Percentiles rank a stretch among this genome's conserved stretches.
Conservation (phyloP, 441 rosid genomes). For the Erodium trifolium region DNA sequence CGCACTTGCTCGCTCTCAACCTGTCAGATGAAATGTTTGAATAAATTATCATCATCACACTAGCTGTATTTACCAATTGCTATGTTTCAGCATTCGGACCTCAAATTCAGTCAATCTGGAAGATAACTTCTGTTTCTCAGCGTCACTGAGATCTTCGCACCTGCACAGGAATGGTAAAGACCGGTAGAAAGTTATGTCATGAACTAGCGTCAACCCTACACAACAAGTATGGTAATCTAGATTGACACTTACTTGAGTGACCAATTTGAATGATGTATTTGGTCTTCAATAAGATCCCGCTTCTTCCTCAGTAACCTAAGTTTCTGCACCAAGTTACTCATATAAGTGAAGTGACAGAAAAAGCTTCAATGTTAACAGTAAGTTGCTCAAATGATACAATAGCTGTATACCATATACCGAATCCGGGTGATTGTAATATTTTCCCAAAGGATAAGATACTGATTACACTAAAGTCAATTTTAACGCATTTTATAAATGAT, state of each 20-base stretch:
- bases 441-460: too few relatives aligned
- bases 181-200: too few relatives aligned
- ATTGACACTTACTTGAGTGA: slow-evolving; percentile 52
- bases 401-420: not conserved
- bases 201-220: not conserved
- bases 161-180: slow-evolving; percentile 16
- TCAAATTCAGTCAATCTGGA: slow-evolving; percentile 39
- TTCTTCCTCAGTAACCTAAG: slow-evolving; percentile 67
- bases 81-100: slow-evolving; percentile 30
- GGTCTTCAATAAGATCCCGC: slow-evolving; percentile 83
- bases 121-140: slow-evolving; percentile 39
- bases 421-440: too few relatives aligned
- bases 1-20: slow-evolving; percentile 43
- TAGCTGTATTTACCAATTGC: slow-evolving; percentile 3
- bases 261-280: slow-evolving; percentile 76
- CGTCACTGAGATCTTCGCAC: slow-evolving; percentile 37
- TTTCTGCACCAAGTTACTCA: slow-evolving; percentile 39
- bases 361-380: not conserved
- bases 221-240: not conserved
- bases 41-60: not conserved
- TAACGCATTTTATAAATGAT: not conserved
- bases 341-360: slow-evolving; percentile 4
- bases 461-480: too few relatives aligned
- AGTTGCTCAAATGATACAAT: too few relatives aligned
- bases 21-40: slow-evolving; percentile 26